Base-by-base conservation (phyloP, 306 rosid species). In the Alnus glutinosa region DNA sequence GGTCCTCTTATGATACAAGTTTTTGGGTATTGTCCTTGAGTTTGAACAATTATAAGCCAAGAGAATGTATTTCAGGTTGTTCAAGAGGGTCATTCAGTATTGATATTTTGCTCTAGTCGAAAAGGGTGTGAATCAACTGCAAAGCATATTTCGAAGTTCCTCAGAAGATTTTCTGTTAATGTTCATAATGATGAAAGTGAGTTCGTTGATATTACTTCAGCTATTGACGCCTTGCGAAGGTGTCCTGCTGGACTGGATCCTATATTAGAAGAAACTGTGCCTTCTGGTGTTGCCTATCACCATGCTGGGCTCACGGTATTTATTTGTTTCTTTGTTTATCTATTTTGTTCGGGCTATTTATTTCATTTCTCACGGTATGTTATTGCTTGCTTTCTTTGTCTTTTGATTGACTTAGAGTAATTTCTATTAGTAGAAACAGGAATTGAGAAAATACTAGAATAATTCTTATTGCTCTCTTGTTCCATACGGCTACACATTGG, bases 91-190 rank as follows among this genome's bases (percentile, higher is more conserved):
- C 93, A 88, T 54, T 95, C 98, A 2, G 98, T 92, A 80, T 83
- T 95, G 73, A 95, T 95, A 86, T 95, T 95, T 87, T 95, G 98
- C 87, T 92, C 96, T 68, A 95, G 98, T 84, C 81, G 98, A 70
- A 95, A 92, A 88, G 98, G 98, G 77, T 95, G 98, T 74, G 98
- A 95, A 90, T 92, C 98, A 85, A 92, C 98, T 49, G 97, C 98
- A 2, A 92, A 80, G 82, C 98, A 95, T 62, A 90, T 95, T 68
- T 88, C 97, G 48, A 89, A 87, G 83, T 92, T 91, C 76, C 93
- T 95, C 55, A 89, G 89, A 82, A 86, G 85, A 70, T 91, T 85
- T 85, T 77, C 82, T 32, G 84, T 76, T 51, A 79, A 85, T 73
- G 76, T 80, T 80, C 86, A 46, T 54, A 85, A 78, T 42, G 86